Base-by-base conservation (phyloP, 2,329 filamentous ascomycete genomes). In the Metarhizium robertsii region DNA sequence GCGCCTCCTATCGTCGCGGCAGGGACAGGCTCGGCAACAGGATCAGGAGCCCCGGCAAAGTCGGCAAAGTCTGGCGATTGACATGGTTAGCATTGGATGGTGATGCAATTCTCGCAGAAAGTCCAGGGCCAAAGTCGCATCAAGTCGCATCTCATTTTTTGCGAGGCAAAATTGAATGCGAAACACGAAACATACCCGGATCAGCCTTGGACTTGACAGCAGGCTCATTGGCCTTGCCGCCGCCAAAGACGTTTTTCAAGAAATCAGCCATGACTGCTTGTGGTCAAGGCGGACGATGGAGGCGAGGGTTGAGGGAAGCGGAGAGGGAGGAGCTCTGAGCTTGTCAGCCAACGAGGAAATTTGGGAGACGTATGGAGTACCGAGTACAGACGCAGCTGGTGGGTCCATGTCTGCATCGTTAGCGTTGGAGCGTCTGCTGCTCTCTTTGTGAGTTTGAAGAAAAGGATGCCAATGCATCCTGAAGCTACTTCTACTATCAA, bases 61-160 rank as follows among this genome's bases (percentile, higher is more conserved):
- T 96, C 92, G 74, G 90, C 91, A 71, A 96, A 96, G 75, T 95
- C 92, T 96, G 52, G 16, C 20, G 38, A 25, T 25, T 34, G 38
- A n/a, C 48, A 7, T 4, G 38, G 40, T 53, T 36, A 53, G 51
- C 25, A 11, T 30, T 6, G 13, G 45, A 20, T 4, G 10, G 20
- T 16, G 10, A 29, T 30, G 10, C 25, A 48, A 48, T 30, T 29
- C 45, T 30, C 25, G 45, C 20, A 48, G 25, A 48, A 48, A 48
- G 13, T 10, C 25, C 45, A 48, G 45, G 20, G 45, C 20, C 8
- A 38, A 52, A 32, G 7, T 38, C 38, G 52, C 16, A 50, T 30
- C 42, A 25, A 20, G 45, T 29, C 43, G 45, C 45, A 48, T 30
- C 25, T 16, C 45, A 14, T 8, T 4, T 30, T 25, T 48, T 16